These are phyloP conservation scores for Plasmopara halstedii DNA, from an alignment of 352 stramenopile species.

Conservation along the genomic window DNA sequence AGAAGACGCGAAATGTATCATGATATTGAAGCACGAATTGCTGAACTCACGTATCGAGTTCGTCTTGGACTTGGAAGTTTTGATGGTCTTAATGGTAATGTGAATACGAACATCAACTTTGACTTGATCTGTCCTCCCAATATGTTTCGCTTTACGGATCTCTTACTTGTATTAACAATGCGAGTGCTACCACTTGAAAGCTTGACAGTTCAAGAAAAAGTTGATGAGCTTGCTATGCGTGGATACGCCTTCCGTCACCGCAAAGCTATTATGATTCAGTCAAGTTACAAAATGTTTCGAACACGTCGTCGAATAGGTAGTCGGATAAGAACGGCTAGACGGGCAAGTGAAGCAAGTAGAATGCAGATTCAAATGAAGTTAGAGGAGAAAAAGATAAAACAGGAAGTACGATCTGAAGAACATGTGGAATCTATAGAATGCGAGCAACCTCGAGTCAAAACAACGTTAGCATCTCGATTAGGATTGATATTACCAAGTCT, in stretches of 20 bases:
- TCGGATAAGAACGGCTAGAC: slow-evolving; percentile 12
- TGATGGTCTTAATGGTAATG: slow-evolving; percentile 22
- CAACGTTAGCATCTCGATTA: slow-evolving; percentile 3
- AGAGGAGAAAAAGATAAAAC: neutral
- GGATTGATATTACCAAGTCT: slow-evolving; percentile 1
- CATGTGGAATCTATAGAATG: neutral
- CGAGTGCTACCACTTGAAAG: slow-evolving; percentile 61
- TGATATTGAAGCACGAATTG: slow-evolving; percentile 60
- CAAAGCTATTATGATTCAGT: slow-evolving; percentile 54
- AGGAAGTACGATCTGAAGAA: neutral
- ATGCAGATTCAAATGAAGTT: neutral
- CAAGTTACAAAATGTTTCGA: slow-evolving; percentile 55
- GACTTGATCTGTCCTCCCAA: slow-evolving; percentile 30
- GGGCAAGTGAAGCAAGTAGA: slow-evolving; percentile 1
- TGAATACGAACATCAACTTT: slow-evolving; percentile 10
- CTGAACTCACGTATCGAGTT: slow-evolving; percentile 53
- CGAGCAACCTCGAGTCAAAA: neutral
- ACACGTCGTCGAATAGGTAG: slow-evolving; percentile 16
- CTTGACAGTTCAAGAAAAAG: slow-evolving; percentile 75
- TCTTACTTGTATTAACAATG: slow-evolving; percentile 62
- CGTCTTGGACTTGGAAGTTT: slow-evolving; percentile 54
- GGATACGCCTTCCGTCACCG: slow-evolving; percentile 61
- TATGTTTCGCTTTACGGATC: slow-evolving; percentile 71
- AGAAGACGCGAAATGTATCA: slow-evolving; percentile 49
- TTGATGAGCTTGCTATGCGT: slow-evolving; percentile 68